Base-by-base conservation (phyloP, 1,284 basidiomycete genomes). In the Chiua sp. region DNA sequence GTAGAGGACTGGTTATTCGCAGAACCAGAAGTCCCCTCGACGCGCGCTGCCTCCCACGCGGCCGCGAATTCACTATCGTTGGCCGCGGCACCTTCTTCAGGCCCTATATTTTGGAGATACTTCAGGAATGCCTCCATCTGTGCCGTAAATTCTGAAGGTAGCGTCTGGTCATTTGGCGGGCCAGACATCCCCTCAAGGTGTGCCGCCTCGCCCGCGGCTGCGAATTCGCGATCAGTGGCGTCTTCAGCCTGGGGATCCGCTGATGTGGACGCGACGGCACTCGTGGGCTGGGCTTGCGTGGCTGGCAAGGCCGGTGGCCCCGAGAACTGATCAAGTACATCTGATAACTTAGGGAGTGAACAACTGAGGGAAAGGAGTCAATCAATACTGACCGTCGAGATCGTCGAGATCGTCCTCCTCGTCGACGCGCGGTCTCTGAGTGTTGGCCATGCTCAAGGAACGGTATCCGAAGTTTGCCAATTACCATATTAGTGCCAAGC, bases 101-200 rank as follows among this genome's bases (percentile, higher is more conserved):
- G 75, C 15, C 75, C 78, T 20, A 7, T 16, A 6, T 37, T 37
- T 16, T 15, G 18, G 39, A 97, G 80, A 68, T 88, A 90, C 23
- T 82, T 82, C 80, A 98, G 87, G 50, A 98, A 81, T n/a, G 79
- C 80, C 72, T 94, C 92, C 94, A 98, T 97, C 35, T 87, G 91
- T 69, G 85, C 81, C 8, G 89, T 87, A 49, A 98, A 81, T 42
- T 42, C 39, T 4, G 39, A 32, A 32, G 32, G 8, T 32, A 12
- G 32, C 32, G 32, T 32, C 32, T 32, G 32, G 7, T 7, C 11
- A 7, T 32, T 32, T 12, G 32, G 11, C 32, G 32, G 32, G 32
- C 32, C 32, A 7, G 32, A 32, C 32, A 32, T 32, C 32, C 32
- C 32, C 32, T 32, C 32, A 32, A 32, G 32, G 32, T 7, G 32